Conservation (phyloP, 345 rosid species). For the Luvunga scandens region DNA sequence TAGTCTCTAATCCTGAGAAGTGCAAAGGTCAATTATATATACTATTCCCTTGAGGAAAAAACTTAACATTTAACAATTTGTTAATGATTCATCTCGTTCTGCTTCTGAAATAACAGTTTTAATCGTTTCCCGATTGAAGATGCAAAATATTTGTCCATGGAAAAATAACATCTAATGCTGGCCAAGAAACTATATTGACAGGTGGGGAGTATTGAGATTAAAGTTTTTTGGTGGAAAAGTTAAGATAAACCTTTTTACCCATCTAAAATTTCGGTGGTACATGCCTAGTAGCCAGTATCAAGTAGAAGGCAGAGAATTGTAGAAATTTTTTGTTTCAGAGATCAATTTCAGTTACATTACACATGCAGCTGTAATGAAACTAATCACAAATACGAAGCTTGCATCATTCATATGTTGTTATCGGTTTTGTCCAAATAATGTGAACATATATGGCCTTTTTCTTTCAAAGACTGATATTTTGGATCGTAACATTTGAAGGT, state of each 20-base stretch:
- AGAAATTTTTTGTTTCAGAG: neutral
- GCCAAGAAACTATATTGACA: neutral
- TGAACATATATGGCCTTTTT: neutral
- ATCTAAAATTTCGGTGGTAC: too few relatives aligned
- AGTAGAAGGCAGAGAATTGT: neutral
- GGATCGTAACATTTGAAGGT: conserved; percentile 47
- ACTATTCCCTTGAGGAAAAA: neutral
- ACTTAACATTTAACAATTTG: neutral
- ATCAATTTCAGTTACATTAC: neutral
- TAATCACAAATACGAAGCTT: neutral
- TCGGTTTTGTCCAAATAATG: neutral
- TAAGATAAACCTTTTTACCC: neutral
- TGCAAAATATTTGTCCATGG: neutral
- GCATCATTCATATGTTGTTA: neutral
- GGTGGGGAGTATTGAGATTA: neutral
- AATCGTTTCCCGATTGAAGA: neutral
- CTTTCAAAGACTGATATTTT: conserved; percentile 9
- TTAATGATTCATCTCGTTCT: neutral
- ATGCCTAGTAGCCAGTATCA: neutral
- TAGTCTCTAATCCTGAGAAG: neutral
- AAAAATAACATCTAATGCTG: neutral
- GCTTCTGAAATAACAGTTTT: neutral
- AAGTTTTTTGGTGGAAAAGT: neutral
- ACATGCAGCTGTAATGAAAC: neutral
- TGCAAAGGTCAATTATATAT: neutral